Conservation (phyloP, 1,284 basidiomycete species). For the Pseudozyma pruni region DNA sequence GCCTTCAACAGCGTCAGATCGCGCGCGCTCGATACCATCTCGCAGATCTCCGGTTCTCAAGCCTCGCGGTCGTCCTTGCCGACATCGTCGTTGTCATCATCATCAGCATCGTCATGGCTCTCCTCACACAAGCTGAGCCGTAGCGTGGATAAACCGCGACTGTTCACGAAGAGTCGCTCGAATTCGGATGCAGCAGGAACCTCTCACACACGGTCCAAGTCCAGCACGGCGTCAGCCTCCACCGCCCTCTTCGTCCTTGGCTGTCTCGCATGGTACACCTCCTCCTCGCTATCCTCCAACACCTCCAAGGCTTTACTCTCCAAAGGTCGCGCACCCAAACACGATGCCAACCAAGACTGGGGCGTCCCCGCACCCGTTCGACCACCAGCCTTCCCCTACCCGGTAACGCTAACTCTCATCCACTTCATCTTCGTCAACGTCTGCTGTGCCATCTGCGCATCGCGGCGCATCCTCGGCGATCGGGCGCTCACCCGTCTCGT, state of each 20-base stretch:
- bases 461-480: constrained; percentile 37
- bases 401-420: constrained; percentile 92
- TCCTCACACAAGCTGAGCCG: constrained; percentile 6
- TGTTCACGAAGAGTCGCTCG: constrained; percentile 21
- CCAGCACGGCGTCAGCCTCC: constrained; percentile 18
- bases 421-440: constrained; percentile 93
- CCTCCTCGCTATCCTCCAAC: constrained; percentile 87
- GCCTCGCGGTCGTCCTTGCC: background rate
- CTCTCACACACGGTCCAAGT: constrained; percentile 2
- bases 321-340: constrained; percentile 1
- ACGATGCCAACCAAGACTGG: background rate
- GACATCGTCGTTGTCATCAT: too few species aligned
- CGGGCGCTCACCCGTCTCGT: constrained; percentile 59
- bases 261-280: constrained; percentile 68
- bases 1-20: constrained; percentile 27
- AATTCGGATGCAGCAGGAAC: background rate
- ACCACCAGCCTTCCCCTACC: constrained; percentile 78
- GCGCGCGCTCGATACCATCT: constrained; percentile 31
- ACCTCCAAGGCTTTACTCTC: constrained; percentile 85
- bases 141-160: constrained; percentile 21
- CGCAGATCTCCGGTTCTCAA: constrained; percentile 6
- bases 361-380: background rate
- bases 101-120: constrained; percentile 15
- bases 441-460: constrained; percentile 77
- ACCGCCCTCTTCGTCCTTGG: constrained; percentile 49